Base-by-base conservation (phyloP, 768 basidiomycete genomes). In the Lactarius quietus region DNA sequence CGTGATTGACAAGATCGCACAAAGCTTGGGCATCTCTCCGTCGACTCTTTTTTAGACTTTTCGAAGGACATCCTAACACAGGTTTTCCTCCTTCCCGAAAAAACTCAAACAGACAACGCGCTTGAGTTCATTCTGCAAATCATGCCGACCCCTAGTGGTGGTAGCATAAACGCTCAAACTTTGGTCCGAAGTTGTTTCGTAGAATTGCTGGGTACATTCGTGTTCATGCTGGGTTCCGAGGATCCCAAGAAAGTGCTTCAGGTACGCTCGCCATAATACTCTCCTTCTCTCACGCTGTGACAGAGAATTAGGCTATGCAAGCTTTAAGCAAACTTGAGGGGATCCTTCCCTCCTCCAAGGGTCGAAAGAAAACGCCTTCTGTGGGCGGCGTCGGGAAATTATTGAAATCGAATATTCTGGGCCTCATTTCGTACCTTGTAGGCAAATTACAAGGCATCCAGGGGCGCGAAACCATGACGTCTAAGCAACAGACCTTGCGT, bases 381-480 rank as follows among this genome's bases (percentile, higher is more conserved):
- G 23, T 72, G 76, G 28, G 53, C 3, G 80, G 82, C 63, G 74
- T 91, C 41, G 80, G 82, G 26, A 74, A 76, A 0, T 89, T 94
- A 62, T 78, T 98, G 56, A 87, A 88, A 74, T 79, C 79, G 9
- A 83, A 93, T 68, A 88, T 95, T 77, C 83, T 97, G 7, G 95
- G 92, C 1, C 80, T 98, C 61, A 87, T 98, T 23, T 86, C 92
- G 0, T 81, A 87, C 68, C 83, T 97, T 70, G 95, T 91, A 70
- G 92, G 94, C 36, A 86, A 89, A 76, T 76, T 98, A 59, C 92
- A 93, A 73, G 95, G 94, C 65, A 81, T 89, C 1, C 85, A 87
- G 28, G 91, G 90, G 6, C 93, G 90, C 75, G 89, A 89, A 69
- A 78, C 87, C 0, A 78, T 85, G 0, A 76, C 78, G 10, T 80